phyloP scores from a whole-genome alignment of 805 yeast genomes.

The Metschnikowia picachoensis region DNA sequence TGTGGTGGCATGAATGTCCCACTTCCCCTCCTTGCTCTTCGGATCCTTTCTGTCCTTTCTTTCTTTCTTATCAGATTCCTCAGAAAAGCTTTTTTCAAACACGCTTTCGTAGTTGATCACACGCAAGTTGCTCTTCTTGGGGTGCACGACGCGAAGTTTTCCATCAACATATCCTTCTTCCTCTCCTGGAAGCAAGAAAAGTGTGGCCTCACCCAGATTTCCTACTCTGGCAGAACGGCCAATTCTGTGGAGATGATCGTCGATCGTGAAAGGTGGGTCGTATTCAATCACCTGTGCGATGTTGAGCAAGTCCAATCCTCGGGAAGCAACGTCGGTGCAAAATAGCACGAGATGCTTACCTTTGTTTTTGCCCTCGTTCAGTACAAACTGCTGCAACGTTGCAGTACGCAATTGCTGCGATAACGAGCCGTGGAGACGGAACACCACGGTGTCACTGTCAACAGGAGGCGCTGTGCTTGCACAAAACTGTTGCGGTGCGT shows the following conservation, averaged over 20 bases:
- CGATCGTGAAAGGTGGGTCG: constrained; percentile 92
- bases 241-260: constrained; percentile 93
- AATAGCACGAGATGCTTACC: constrained; percentile 61
- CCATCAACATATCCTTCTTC: constrained; percentile 81
- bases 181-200: constrained; percentile 82
- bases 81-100: constrained; percentile 35
- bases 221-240: constrained; percentile 99
- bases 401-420: constrained; percentile 79
- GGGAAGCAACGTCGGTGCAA: constrained; percentile 96
- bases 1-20: constrained; percentile 95
- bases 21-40: constrained; percentile 44
- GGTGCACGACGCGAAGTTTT: constrained; percentile 37
- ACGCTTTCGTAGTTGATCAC: constrained; percentile 33
- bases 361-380: constrained; percentile 29
- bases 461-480: constrained; percentile 53
- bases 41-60: constrained; percentile 29
- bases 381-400: constrained; percentile 63
- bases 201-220: constrained; percentile 65
- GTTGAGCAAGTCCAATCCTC: constrained; percentile 90
- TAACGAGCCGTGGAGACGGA: constrained; percentile 86
- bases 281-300: constrained; percentile 84
- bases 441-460: constrained; percentile 41
- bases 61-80: constrained; percentile 29
- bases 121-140: constrained; percentile 32
- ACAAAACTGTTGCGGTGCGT: constrained; percentile 24